A percentile compares a stretch with the other conserved stretches of the same genome.
Evolutionary conservation across 1,284 basidiomycete species (phyloP).

Genomic region (Ceratobasidium sp.): DNA sequence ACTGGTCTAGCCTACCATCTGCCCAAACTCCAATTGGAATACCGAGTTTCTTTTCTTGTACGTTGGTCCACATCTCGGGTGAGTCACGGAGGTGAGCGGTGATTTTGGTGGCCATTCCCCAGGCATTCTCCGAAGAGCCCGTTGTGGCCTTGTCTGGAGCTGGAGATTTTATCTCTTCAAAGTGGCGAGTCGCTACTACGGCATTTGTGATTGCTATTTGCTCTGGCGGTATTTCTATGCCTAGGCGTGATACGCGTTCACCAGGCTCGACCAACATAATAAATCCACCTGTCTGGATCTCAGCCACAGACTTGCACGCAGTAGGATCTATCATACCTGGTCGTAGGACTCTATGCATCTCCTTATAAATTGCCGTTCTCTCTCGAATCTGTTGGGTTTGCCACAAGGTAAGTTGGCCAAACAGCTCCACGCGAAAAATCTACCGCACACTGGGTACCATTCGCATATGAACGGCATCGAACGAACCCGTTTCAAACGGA

Average conservation of each 20-base stretch:
- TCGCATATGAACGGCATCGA: conserved; percentile 38
- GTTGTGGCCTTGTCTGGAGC: neutral
- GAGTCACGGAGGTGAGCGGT: neutral
- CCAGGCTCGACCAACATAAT: conserved; percentile 34
- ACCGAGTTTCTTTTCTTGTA: conserved; percentile 20
- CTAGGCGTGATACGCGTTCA: conserved; percentile 12
- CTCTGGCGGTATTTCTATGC: conserved; percentile 14
- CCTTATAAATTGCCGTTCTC: conserved; percentile 23
- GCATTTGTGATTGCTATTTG: conserved; percentile 14
- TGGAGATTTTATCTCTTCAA: conserved; percentile 9
- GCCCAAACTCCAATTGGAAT: conserved; percentile 39
- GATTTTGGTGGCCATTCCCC: conserved; percentile 33
- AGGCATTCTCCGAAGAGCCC: conserved; percentile 3
- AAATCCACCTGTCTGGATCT: neutral
- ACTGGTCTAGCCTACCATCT: neutral
- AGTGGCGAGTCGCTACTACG: conserved; percentile 11
- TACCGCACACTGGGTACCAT: conserved; percentile 33
- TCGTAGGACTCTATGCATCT: conserved; percentile 30
- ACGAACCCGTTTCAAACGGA: conserved; percentile 10
- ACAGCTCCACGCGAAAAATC: neutral
- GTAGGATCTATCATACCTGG: neutral
- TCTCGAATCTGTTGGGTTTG: conserved; percentile 16
- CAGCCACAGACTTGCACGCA: too few species aligned
- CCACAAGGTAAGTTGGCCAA: neutral
- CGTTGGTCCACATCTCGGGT: conserved; percentile 27